Base-by-base conservation (phyloP, 1,139 yeast genomes). In the Chernovozyma sophiae-reginae region DNA sequence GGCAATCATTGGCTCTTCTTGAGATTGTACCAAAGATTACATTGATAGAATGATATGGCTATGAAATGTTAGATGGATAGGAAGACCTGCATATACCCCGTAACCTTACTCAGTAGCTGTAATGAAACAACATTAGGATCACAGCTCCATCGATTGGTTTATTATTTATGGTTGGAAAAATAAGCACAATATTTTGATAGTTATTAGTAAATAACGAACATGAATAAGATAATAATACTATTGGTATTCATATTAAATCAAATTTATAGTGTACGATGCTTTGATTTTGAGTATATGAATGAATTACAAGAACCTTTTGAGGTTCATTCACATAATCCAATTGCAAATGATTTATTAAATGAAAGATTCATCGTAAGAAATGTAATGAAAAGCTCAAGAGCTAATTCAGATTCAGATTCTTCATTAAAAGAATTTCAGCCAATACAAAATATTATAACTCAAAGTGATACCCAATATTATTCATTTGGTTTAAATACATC, bases 401-500 rank as follows among this genome's bases (percentile, higher is more conserved):
- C 17, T 11, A 26, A 11, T 12, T 12, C 12, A 8, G 12, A 26
- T 16, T 14, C 8, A 7, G 10, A 26, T 6, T 26, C 29, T 6
- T 26, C 29, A 7, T 16, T 26, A 14, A 6, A 26, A 16, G 31
- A 28, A 28, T 28, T 28, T n/a, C 19, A 12, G 6, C 31, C 31
- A 6, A 15, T 28, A 11, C 13, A 11, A 11, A 28, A 28, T n/a
- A 28, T 58, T 12, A 71, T 74, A 8, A 43, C 46, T 4, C 69
- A 65, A 43, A 60, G 72, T 28, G 60, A 66, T 28, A 58, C 63
- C 3, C 74, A 72, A 41, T 60, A 57, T 38, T 75, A 65, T 44
- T 62, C 72, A 12, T 75, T 73, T 47, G 54, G 51, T 34, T 74
- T 75, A 35, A 71, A 74, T 43, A 63, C 73, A 1, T 54, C 72